A percentile compares a stretch with the other conserved stretches of the same genome.
Evolutionary conservation across 306 rosid genomes (phyloP).

Genomic region (Mimosa pudica): DNA sequence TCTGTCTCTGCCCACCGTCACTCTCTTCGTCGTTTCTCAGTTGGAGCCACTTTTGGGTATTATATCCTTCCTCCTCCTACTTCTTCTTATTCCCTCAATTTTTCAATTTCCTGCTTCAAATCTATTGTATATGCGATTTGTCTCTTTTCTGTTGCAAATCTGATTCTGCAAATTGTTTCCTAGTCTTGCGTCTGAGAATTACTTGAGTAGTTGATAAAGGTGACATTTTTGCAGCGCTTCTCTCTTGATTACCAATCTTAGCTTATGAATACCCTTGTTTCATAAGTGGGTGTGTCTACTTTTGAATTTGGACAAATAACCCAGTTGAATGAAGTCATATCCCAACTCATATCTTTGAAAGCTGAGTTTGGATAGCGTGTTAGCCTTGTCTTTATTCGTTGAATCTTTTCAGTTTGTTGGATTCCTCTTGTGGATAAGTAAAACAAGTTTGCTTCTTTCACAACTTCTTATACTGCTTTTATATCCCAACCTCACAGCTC

Average conservation of each 20-base stretch:
- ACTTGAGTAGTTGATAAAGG: neutral
- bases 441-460: neutral
- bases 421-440: neutral
- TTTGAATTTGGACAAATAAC: neutral
- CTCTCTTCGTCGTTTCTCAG: constrained; percentile 9
- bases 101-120: neutral
- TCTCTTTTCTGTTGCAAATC: neutral
- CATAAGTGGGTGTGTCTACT: neutral
- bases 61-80: neutral
- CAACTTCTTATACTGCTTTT: neutral
- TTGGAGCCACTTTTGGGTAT: constrained; percentile 6
- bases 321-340: neutral
- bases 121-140: neutral
- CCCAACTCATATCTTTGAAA: neutral
- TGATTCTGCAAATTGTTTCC: neutral
- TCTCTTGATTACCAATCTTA: neutral
- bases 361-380: neutral
- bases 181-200: neutral
- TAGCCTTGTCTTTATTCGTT: neutral
- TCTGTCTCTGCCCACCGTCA: constrained; percentile 1
- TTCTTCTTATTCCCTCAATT: neutral
- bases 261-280: neutral
- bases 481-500: neutral
- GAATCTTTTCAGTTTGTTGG: neutral
- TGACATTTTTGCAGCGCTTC: neutral